Evolutionary conservation across 2,329 filamentous ascomycete genomes (phyloP).

Genomic region (Leptographium flavum): DNA sequence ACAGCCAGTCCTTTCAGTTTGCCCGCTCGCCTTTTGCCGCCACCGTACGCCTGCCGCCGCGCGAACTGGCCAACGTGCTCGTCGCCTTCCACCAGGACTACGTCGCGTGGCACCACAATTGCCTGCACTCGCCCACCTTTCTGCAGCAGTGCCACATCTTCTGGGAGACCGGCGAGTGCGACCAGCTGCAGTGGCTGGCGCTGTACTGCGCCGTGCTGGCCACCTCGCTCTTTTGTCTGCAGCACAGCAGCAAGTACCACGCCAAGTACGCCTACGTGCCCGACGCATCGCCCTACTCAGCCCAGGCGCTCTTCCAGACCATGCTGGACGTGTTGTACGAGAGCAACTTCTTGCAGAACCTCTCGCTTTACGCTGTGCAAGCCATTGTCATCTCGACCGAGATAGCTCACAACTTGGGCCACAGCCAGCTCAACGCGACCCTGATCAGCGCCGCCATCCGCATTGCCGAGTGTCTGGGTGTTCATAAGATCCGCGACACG

Average conservation of each 20-base stretch:
- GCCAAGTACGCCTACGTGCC: not conserved
- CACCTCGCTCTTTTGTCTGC: conserved; percentile 11
- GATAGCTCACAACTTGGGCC: conserved; percentile 22
- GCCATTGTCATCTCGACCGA: conserved; percentile 23
- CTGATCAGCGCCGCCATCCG: conserved; percentile 20
- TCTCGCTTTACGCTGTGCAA: conserved; percentile 19
- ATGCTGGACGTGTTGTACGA: conserved; percentile 20
- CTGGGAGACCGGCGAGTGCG: conserved; percentile 20
- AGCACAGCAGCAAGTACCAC: conserved; percentile 11
- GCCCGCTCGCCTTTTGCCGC: not conserved
- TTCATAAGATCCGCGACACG: conserved; percentile 11
- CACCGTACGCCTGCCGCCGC: conserved; percentile 5
- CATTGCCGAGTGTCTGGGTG: conserved; percentile 16
- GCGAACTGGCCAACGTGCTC: conserved; percentile 9
- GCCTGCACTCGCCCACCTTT: conserved; percentile 38
- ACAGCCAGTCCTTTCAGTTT: not conserved
- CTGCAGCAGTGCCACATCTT: conserved; percentile 32
- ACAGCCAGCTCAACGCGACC: conserved; percentile 18
- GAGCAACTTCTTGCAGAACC: conserved; percentile 17
- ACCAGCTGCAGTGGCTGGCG: conserved; percentile 15
- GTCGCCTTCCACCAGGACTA: conserved; percentile 14
- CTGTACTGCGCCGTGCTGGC: conserved; percentile 15
- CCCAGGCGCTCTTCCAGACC: conserved; percentile 14
- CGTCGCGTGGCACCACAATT: conserved; percentile 16
- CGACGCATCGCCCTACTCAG: conserved; percentile 1